These are phyloP conservation scores for Sisymbrium altissimum DNA, from an alignment of 345 rosid genomes.

Conservation along the genomic window DNA sequence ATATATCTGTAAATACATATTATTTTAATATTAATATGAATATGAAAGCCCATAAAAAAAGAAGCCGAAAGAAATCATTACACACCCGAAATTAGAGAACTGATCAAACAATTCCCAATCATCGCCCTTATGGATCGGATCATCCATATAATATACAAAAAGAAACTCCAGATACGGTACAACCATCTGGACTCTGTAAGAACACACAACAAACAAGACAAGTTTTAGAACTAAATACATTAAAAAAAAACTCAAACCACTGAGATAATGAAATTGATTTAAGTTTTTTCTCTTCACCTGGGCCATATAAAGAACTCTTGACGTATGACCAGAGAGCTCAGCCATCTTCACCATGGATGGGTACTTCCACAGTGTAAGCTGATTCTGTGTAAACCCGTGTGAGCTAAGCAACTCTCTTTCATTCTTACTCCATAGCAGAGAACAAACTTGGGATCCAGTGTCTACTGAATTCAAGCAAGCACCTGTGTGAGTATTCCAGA, in stretches of 20 bases:
- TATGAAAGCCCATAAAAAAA: no score
- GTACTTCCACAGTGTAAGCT: slow-evolving; percentile 1
- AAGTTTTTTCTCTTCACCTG: neutral
- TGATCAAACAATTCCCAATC: no score
- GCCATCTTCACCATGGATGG: neutral
- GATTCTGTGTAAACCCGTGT: neutral
- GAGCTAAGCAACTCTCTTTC: slow-evolving; percentile 5
- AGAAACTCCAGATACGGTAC: neutral
- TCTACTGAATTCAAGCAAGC: neutral
- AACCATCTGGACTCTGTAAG: slow-evolving; percentile 1
- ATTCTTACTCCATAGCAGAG: neutral
- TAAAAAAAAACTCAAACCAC: neutral
- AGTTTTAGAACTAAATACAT: neutral
- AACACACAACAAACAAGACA: neutral
- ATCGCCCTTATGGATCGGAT: no score
- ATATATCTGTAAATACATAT: no score
- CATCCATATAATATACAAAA: no score
- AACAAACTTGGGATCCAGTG: neutral
- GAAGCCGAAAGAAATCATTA: no score
- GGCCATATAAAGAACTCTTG: neutral
- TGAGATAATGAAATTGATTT: neutral
- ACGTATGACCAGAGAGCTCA: neutral
- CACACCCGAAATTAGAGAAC: no score
- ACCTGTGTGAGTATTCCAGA: neutral
- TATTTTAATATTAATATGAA: no score